Conservation (phyloP, 2,329 filamentous ascomycete genomes). For the Clarireedia paspali region DNA sequence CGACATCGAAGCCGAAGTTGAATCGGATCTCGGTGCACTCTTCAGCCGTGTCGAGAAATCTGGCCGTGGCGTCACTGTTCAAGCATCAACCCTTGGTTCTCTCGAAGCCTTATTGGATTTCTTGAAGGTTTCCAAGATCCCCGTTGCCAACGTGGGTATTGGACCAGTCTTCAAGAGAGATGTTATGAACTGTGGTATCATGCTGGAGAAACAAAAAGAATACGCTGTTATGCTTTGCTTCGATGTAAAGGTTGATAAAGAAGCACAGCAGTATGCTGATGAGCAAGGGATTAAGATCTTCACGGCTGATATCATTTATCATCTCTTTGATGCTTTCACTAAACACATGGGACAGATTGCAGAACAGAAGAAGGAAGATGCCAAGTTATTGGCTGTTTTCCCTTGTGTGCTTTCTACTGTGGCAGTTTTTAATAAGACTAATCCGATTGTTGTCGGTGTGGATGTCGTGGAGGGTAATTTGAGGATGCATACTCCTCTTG, state of each 20-base stretch:
- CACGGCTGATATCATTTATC: constrained; percentile 98
- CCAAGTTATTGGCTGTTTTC: constrained; percentile 93
- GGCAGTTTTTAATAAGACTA: constrained; percentile 97
- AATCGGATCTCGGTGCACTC: constrained; percentile 85
- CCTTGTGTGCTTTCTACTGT: constrained; percentile 86
- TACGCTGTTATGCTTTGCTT: constrained; percentile 99
- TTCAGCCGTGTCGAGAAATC: constrained; percentile 88
- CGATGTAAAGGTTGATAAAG: constrained; percentile 98
- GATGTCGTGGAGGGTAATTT: constrained; percentile 91
- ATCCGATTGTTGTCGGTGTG: constrained; percentile 89
- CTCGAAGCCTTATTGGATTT: constrained; percentile 95
- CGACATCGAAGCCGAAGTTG: constrained; percentile 92
- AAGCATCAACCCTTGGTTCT: constrained; percentile 94
- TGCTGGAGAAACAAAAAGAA: constrained; percentile 93
- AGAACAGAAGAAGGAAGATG: constrained; percentile 92
- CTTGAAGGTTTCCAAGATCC: constrained; percentile 91
- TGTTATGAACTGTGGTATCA: constrained; percentile 89
- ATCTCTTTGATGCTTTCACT: constrained; percentile 93
- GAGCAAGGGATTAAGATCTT: constrained; percentile 96
- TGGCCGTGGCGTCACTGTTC: constrained; percentile 90
- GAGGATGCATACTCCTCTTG: constrained; percentile 80
- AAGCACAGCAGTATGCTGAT: constrained; percentile 83
- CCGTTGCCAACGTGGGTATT: constrained; percentile 93
- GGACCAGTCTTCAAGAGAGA: constrained; percentile 97
- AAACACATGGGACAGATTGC: constrained; percentile 84